Conservation (phyloP, 352 stramenopile species). For the Globisporangium solare region DNA sequence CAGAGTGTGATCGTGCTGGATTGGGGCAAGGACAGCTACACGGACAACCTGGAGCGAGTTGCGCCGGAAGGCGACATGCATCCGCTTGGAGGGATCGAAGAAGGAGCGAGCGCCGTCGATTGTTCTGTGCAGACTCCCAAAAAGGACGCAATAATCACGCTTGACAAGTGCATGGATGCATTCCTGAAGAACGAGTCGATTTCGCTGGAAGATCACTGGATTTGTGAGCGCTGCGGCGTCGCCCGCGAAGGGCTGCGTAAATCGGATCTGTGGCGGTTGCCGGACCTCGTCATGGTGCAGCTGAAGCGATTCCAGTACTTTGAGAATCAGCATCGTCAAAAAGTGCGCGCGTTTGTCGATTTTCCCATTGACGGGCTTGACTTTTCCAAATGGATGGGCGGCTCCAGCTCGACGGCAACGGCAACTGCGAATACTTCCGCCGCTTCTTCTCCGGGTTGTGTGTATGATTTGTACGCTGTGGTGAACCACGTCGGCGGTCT, state of each 20-base stretch:
- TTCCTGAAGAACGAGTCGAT: conserved; percentile 70
- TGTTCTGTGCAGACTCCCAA: too few species aligned
- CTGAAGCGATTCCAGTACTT: conserved; percentile 89
- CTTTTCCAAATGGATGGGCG: conserved; percentile 71
- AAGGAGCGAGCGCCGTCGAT: too few species aligned
- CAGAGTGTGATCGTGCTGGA: conserved; percentile 77
- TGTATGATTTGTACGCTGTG: conserved; percentile 97
- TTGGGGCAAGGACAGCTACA: conserved; percentile 31
- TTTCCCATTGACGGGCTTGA: conserved; percentile 78
- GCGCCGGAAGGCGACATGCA: conserved; percentile 29
- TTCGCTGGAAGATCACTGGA: conserved; percentile 67
- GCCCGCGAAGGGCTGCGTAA: conserved; percentile 49
- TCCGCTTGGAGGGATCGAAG: conserved; percentile 11
- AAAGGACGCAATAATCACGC: conserved; percentile 17
- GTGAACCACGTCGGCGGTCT: conserved; percentile 97
- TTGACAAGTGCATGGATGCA: conserved; percentile 66
- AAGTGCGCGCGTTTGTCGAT: conserved; percentile 73
- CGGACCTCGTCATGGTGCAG: conserved; percentile 85
- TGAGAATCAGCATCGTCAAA: conserved; percentile 80
- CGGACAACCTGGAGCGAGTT: conserved; percentile 19
- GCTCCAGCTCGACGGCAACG: conserved; percentile 4
- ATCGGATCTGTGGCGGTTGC: conserved; percentile 67
- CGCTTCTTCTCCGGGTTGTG: conserved; percentile 6
- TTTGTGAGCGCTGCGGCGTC: conserved; percentile 64
- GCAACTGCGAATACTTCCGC: background rate